Base-by-base conservation (phyloP, 140 eudicot species). In the Stevia rebaudiana region DNA sequence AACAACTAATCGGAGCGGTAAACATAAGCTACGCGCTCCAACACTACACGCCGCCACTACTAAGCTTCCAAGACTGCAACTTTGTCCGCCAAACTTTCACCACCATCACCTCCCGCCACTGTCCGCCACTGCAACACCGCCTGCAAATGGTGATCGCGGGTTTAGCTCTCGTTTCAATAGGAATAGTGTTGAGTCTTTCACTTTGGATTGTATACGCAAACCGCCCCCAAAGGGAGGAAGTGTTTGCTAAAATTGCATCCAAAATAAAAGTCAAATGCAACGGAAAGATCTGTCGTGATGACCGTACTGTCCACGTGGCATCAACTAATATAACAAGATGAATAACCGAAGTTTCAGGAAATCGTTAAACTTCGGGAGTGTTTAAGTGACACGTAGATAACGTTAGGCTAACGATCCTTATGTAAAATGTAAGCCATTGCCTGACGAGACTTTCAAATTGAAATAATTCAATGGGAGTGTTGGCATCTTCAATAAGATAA, bases 151-250 rank as follows among this genome's bases (percentile, higher is more conserved):
- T 88, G 30, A 82, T 70, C 65, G 88, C 84, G 0, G 94, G 97
- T 35, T 65, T 92, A 23, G 88, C 61, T 40, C 75, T 92, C 8
- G 79, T 92, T 61, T 88, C 97, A 6, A 84, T 79, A 9, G 98
- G 96, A 19, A 81, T 92, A 25, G 72, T 88, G 88, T 83, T 92
- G 16, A 79, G 96, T 75, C 97, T 92, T 51, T 82, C 81, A 3
- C 83, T 92, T 59, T 92, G 98, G 98, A 77, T 88, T 5, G n/a
- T 83, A 30, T 88, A 83, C 33, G 88, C 97, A 42, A 88, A 92
- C 96, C 94, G 95, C 96, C 95, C 94, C 94, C 95, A 67, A 85
- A 89, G 88, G 85, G 86, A 84, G 98, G 97, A 92, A 54, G 89
- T 76, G 94, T 85, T 88, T 77, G 95, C 79, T 42, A 78, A 75